Conservation (phyloP, 1,139 yeast genomes). For the Lodderomyces pseudojiufengensis region DNA sequence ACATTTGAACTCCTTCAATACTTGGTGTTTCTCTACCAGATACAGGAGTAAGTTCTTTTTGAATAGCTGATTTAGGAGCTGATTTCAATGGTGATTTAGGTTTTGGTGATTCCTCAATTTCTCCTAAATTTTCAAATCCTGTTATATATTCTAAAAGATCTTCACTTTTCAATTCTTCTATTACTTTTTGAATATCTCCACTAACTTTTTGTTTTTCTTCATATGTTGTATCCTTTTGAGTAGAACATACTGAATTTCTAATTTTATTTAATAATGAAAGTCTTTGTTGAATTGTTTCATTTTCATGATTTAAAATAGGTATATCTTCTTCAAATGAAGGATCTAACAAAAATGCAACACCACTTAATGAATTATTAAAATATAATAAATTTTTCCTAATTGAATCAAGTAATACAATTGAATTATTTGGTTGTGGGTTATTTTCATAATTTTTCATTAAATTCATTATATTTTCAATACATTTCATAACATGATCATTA, state of each 20-base stretch:
- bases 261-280: slow-evolving; percentile 31
- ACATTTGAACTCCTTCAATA: slow-evolving; percentile 42
- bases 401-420: slow-evolving; percentile 40
- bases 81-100: slow-evolving; percentile 13
- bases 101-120: slow-evolving; percentile 4
- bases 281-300: slow-evolving; percentile 36
- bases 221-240: slow-evolving; percentile 22
- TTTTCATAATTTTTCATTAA: slow-evolving; percentile 30
- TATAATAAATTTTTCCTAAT: slow-evolving; percentile 54
- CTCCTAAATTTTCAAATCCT: slow-evolving; percentile 17
- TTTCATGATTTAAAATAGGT: slow-evolving; percentile 33
- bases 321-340: slow-evolving; percentile 54
- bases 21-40: slow-evolving; percentile 41
- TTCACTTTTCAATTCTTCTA: slow-evolving; percentile 34
- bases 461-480: slow-evolving; percentile 40
- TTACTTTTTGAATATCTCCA: slow-evolving; percentile 36
- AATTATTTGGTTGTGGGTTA: slow-evolving; percentile 8
- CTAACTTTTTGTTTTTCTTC: slow-evolving; percentile 31
- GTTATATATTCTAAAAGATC: slow-evolving; percentile 17
- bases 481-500: slow-evolving; percentile 43
- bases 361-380: slow-evolving; percentile 63
- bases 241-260: slow-evolving; percentile 21
- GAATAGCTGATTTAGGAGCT: slow-evolving; percentile 3
- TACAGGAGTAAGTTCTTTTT: slow-evolving; percentile 18
- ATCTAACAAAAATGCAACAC: slow-evolving; percentile 73